Evolutionary conservation across 257 asterid species (phyloP).

Genomic region (Marsdenia floribunda): DNA sequence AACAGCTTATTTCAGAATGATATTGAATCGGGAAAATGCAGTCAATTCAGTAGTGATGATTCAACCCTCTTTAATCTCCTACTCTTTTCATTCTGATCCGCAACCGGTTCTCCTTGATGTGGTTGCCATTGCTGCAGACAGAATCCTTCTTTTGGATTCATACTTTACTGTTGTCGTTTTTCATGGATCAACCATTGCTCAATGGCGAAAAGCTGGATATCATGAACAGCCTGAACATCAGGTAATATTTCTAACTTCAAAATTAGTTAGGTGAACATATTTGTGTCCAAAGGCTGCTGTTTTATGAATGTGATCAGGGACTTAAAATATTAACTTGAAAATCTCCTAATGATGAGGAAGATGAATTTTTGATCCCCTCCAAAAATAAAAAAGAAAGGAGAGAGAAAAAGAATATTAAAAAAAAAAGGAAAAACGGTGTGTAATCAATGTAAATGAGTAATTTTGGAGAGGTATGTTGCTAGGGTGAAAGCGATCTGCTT

Average conservation of each 20-base stretch:
- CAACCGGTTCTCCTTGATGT: conserved; percentile 98
- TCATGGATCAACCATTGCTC: conserved; percentile 94
- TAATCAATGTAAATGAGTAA: no score
- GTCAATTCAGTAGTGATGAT: conserved; percentile 96
- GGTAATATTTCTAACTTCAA: conserved; percentile 33
- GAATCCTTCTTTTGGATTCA: conserved; percentile 87
- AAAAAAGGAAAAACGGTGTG: neutral
- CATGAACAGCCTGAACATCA: conserved; percentile 90
- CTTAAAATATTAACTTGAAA: neutral
- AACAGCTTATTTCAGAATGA: conserved; percentile 94
- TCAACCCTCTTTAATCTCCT: conserved; percentile 96
- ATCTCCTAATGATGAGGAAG: neutral
- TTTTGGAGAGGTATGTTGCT: neutral
- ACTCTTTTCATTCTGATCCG: conserved; percentile 87
- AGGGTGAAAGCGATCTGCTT: neutral
- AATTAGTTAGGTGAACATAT: neutral
- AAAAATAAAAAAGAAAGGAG: no score
- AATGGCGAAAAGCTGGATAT: conserved; percentile 93
- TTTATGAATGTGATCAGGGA: neutral
- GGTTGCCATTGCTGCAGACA: conserved; percentile 85
- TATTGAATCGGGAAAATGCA: conserved; percentile 82
- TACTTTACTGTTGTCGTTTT: conserved; percentile 87
- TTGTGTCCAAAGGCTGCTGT: neutral
- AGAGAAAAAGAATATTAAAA: no score
- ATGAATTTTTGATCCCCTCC: neutral